Percentiles rank a stretch among this genome's conserved stretches.
These are phyloP conservation scores for Cnidoscolus chayamansa DNA, from an alignment of 441 rosid species.

Conservation along the genomic window DNA sequence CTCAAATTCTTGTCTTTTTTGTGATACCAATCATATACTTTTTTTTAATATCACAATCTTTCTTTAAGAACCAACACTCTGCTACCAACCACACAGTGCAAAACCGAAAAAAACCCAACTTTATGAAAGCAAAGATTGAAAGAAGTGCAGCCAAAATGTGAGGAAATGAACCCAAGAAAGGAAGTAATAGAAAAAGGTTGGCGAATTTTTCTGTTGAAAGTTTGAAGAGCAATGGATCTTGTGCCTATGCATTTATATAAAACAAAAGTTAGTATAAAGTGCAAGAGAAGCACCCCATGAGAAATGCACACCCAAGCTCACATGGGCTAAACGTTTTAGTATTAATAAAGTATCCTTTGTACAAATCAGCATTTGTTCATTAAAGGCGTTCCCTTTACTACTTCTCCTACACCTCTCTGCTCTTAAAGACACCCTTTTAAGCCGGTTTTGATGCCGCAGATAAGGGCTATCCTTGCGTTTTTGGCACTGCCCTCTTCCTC, in stretches of 20 bases:
- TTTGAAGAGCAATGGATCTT: constrained; percentile 33
- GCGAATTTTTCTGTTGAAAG: constrained; percentile 7
- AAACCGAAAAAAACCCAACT: neutral
- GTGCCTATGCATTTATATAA: constrained; percentile 33
- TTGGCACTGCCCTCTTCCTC: constrained; percentile 31
- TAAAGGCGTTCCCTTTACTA: constrained; percentile 32
- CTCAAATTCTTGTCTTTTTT: neutral
- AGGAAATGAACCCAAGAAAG: constrained; percentile 3
- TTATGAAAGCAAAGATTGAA: neutral
- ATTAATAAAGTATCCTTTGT: constrained; percentile 33
- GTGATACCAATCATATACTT: neutral
- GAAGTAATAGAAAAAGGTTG: constrained; percentile 6
- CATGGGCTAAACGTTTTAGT: constrained; percentile 66
- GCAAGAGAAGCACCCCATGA: constrained; percentile 44
- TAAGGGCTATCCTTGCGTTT: constrained; percentile 54
- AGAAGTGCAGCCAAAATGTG: constrained; percentile 11
- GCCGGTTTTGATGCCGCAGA: constrained; percentile 69
- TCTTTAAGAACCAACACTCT: neutral
- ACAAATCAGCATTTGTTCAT: constrained; percentile 3
- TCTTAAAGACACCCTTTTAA: constrained; percentile 32
- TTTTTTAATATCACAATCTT: neutral
- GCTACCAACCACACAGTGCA: neutral
- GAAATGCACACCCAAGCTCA: constrained; percentile 58
- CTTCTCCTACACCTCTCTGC: neutral
- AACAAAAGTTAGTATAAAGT: constrained; percentile 25